Evolutionary conservation across 164 flowering plant species (phyloP), one percentile per base, ranked within the genome.

Genomic region (Malania oleifera): DNA sequence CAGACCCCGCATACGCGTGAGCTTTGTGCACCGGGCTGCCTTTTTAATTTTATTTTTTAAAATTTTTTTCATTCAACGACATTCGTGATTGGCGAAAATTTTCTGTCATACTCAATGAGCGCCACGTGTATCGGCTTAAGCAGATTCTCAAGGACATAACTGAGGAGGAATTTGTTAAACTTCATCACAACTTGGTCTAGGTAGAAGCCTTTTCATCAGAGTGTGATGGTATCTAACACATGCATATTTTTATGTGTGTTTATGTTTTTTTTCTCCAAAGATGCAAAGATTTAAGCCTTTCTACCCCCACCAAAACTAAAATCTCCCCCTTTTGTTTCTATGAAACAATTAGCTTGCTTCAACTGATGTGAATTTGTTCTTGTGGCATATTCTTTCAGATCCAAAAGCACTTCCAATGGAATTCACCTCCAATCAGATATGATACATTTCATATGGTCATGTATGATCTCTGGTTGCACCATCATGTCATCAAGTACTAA

Each of bases 51-150:
- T n/a, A n/a, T n/a, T n/a, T n/a, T n/a, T n/a, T n/a, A n/a, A n/a
- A n/a, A n/a, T n/a, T n/a, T n/a, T n/a, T n/a, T n/a, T n/a, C 99
- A 41, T 95, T 95, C 83, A 95, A 88, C 45, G 99, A 91, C 76
- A 82, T 95, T 60, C 81, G 91, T 59, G 82, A 95, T 64, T 95
- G 99, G 99, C 57, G 59, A 51, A 86, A 85, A 65, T 95, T 95
- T 56, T 63, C 96, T 43, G 86, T 95, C 43, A 47, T 95, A 50
- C 85, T 95, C 25, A 82, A 70, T 70, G 99, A 95, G 76, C 58
- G 45, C 19, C 97, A 95, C 72, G 99, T 95, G 3, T 91, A 95
- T 55, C 69, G 66, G 57, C 95, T 95, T 6, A 95, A 95, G 75
- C 79, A 84, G 58, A 88, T 86, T 52, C 85, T 95, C 34, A 86